phyloP scores from a whole-genome alignment of 768 basidiomycete genomes.

The Nidula microcarpa region DNA sequence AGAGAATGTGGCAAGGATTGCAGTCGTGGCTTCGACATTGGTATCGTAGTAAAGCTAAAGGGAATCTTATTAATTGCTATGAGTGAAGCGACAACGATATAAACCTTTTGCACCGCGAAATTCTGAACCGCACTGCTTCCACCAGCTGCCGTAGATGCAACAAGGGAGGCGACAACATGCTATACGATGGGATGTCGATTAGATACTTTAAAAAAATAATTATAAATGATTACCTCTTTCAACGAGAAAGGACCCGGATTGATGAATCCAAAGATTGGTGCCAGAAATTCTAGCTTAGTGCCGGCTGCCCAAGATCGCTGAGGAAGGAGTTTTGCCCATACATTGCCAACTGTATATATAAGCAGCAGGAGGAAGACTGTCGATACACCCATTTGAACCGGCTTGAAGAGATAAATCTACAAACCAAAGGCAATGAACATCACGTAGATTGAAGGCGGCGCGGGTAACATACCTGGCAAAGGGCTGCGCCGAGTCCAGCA shows the following conservation, averaged over 20 bases:
- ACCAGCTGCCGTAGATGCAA: conserved; percentile 52
- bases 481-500: conserved; percentile 55
- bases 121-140: conserved; percentile 55
- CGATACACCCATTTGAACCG: conserved; percentile 46
- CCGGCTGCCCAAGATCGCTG: conserved; percentile 36
- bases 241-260: conserved; percentile 57
- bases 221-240: conserved; percentile 44
- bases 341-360: conserved; percentile 44
- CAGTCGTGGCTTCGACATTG: conserved; percentile 49
- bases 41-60: conserved; percentile 57
- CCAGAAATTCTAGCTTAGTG: conserved; percentile 37
- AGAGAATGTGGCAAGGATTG: conserved; percentile 60
- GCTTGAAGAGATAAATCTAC: conserved; percentile 62
- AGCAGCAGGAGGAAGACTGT: conserved; percentile 56
- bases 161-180: conserved; percentile 45
- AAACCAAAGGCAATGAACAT: neutral
- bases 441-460: neutral
- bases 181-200: too few species aligned
- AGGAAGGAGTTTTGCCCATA: conserved; percentile 48
- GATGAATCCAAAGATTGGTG: conserved; percentile 38
- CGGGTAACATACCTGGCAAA: conserved; percentile 41
- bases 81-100: conserved; percentile 1
- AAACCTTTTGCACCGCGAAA: conserved; percentile 57
- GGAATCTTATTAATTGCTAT: neutral
- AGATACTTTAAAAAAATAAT: too few species aligned